Evolutionary conservation across 768 basidiomycete genomes (phyloP).

Genomic region (Mycena floridula): DNA sequence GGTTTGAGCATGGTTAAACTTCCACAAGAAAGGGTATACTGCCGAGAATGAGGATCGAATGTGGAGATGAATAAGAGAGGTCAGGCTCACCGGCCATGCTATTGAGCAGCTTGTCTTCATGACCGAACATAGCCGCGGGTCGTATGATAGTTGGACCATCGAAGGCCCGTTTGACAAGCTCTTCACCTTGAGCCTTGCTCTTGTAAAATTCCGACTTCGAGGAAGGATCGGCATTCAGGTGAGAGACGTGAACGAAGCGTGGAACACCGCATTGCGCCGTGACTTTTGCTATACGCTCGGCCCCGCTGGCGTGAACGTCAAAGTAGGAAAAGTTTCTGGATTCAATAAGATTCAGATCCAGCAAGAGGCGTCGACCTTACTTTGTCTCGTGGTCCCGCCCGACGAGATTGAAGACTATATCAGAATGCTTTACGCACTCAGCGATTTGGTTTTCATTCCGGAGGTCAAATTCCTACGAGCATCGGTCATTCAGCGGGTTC

Average conservation of each 20-base stretch:
- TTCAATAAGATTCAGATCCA: background rate
- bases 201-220: constrained; percentile 83
- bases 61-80: constrained; percentile 5
- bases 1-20: constrained; percentile 84
- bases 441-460: constrained; percentile 86
- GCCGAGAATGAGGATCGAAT: constrained; percentile 5
- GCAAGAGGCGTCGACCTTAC: constrained; percentile 35
- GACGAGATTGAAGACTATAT: constrained; percentile 94
- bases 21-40: constrained; percentile 95
- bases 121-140: constrained; percentile 84
- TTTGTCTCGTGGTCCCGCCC: constrained; percentile 95
- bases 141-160: constrained; percentile 83
- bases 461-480: constrained; percentile 87
- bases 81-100: constrained; percentile 77
- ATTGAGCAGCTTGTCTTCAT: constrained; percentile 90
- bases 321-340: constrained; percentile 84
- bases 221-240: constrained; percentile 79
- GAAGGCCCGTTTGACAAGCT: constrained; percentile 77
- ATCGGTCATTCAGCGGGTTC: background rate
- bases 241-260: constrained; percentile 90
- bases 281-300: constrained; percentile 80
- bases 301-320: constrained; percentile 77
- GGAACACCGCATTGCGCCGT: constrained; percentile 73
- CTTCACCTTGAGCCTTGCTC: constrained; percentile 87
- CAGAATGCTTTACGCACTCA: constrained; percentile 91